Conservation (phyloP, 768 basidiomycete genomes). For the Rhodotorula babjevae region DNA sequence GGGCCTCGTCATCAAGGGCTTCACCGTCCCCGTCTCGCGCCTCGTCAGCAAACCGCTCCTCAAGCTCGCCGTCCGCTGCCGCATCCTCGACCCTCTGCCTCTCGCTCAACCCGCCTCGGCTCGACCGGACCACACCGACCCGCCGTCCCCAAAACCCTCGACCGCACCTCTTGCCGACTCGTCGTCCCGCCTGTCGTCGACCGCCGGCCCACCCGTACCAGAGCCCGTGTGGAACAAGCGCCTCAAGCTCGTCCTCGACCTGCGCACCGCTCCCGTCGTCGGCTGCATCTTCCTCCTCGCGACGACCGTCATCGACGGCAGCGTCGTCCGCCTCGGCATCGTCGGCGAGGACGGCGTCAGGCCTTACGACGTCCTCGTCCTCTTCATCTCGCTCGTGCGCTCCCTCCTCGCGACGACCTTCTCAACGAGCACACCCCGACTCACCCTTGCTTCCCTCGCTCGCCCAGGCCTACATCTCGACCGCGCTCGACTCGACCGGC, state of each 20-base stretch:
- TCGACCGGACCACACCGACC: neutral
- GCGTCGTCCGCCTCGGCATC: slow-evolving; percentile 67
- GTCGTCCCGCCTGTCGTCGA: no score
- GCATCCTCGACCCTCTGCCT: slow-evolving; percentile 26
- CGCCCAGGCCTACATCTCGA: slow-evolving; percentile 69
- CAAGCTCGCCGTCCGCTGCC: neutral
- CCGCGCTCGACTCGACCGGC: slow-evolving; percentile 84
- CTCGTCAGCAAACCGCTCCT: slow-evolving; percentile 5
- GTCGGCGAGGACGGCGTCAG: slow-evolving; percentile 70
- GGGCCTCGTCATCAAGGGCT: slow-evolving; percentile 31
- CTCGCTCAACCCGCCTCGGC: neutral
- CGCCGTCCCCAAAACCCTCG: neutral
- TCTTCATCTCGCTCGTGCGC: slow-evolving; percentile 75
- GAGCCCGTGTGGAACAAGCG: neutral
- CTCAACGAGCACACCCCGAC: neutral
- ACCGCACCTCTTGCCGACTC: no score
- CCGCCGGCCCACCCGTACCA: neutral
- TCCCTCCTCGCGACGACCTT: neutral
- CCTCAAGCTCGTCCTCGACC: slow-evolving; percentile 29
- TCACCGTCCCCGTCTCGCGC: slow-evolving; percentile 25
- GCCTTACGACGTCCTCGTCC: slow-evolving; percentile 86
- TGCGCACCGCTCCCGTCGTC: slow-evolving; percentile 50
- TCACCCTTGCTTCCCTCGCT: neutral
- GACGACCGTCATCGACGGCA: slow-evolving; percentile 48
- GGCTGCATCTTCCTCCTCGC: slow-evolving; percentile 50